Evolutionary conservation across 208 protist genomes (phyloP).

Genomic region (Trypanosoma cruzi): DNA sequence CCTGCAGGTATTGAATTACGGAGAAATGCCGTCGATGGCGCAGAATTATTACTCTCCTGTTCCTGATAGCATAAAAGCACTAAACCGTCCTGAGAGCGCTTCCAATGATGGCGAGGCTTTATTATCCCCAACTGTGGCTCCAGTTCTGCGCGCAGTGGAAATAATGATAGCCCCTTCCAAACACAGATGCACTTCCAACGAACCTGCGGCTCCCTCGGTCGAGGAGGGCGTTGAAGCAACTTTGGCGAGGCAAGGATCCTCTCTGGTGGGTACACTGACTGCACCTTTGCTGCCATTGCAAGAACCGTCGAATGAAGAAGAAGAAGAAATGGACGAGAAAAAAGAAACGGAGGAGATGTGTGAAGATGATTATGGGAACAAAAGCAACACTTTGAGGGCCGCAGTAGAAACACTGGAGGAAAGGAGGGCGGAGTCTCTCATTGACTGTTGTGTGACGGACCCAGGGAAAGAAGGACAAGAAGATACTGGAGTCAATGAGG

Average conservation of each 20-base stretch:
- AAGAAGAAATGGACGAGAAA: neutral
- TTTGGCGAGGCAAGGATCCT: neutral
- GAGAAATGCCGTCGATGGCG: constrained; percentile 3
- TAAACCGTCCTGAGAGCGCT: neutral
- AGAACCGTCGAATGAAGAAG: neutral
- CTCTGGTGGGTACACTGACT: neutral
- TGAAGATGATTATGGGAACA: neutral
- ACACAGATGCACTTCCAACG: neutral
- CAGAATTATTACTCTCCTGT: neutral
- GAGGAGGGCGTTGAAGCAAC: neutral
- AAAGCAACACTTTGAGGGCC: neutral
- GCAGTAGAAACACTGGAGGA: neutral
- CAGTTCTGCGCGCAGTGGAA: neutral
- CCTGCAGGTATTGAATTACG: constrained; percentile 31
- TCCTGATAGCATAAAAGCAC: neutral
- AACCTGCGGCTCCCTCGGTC: neutral
- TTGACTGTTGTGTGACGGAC: neutral
- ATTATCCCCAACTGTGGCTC: neutral
- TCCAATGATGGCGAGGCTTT: neutral
- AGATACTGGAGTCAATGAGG: neutral
- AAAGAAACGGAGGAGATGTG: neutral
- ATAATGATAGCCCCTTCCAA: neutral
- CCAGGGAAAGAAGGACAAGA: neutral
- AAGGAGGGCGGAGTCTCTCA: neutral
- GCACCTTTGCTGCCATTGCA: neutral